phyloP scores from a whole-genome alignment of 2,329 filamentous ascomycete species.

The Penicillium freii region DNA sequence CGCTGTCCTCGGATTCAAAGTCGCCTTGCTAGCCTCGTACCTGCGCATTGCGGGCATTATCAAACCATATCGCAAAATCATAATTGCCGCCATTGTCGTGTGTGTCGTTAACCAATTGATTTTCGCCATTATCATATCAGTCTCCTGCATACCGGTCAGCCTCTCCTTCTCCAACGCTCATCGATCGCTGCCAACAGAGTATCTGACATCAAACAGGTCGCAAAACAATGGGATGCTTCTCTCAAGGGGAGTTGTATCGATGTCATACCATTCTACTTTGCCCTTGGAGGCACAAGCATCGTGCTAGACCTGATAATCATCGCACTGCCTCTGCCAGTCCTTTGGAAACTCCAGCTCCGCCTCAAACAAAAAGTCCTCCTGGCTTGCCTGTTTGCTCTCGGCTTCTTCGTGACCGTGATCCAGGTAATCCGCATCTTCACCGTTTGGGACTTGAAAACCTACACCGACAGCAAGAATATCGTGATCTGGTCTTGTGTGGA shows the following conservation, averaged over 20 bases:
- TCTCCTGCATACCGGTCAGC: constrained; percentile 30
- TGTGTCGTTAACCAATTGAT: constrained; percentile 42
- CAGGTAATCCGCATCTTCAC: constrained; percentile 54
- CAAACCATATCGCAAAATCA: constrained; percentile 34
- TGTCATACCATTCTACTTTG: constrained; percentile 46
- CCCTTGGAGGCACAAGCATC: constrained; percentile 31
- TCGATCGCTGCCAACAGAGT: neutral
- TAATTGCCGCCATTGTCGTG: constrained; percentile 37
- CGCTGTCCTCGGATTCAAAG: constrained; percentile 47
- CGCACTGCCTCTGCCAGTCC: constrained; percentile 25
- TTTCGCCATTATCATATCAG: constrained; percentile 28
- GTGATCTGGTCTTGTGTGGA: constrained; percentile 51
- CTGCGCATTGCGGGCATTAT: constrained; percentile 47
- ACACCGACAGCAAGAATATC: constrained; percentile 45
- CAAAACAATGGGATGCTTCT: constrained; percentile 45
- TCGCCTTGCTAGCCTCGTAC: constrained; percentile 49
- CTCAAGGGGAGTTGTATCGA: constrained; percentile 43
- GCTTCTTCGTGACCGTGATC: constrained; percentile 53
- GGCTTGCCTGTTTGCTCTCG: constrained; percentile 48
- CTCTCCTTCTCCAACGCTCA: neutral
- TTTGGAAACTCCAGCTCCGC: constrained; percentile 19
- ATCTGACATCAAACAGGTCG: constrained; percentile 24
- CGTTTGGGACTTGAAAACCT: constrained; percentile 46
- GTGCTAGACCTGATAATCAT: constrained; percentile 27
- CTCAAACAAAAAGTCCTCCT: constrained; percentile 36